Conservation (phyloP, 148 eudicot genomes). For the Fagopyrum esculentum region DNA sequence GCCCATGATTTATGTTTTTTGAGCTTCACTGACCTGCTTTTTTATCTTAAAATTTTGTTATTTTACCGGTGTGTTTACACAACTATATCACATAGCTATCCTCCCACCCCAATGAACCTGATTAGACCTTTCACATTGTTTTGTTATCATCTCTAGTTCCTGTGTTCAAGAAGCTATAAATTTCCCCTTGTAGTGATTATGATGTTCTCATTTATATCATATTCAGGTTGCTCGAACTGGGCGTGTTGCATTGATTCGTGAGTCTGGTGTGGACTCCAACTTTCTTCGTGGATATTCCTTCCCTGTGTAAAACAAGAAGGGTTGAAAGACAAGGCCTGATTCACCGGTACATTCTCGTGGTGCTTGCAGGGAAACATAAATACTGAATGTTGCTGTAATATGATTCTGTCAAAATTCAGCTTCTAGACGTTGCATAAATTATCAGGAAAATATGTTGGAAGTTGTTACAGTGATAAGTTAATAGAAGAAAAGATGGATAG, state of each 20-base stretch:
- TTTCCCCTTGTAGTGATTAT: not conserved
- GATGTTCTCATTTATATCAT: not conserved
- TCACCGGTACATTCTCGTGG: not conserved
- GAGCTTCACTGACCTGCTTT: not conserved
- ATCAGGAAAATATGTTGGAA: not conserved
- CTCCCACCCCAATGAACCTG: not conserved
- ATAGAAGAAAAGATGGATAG: not conserved
- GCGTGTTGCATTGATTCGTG: slow-evolving; percentile 67
- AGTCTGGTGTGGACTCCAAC: slow-evolving; percentile 82
- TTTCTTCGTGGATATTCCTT: slow-evolving; percentile 81
- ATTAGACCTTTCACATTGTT: not conserved
- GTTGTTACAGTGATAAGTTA: not conserved
- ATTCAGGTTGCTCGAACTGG: slow-evolving; percentile 65
- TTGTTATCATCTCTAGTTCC: not conserved
- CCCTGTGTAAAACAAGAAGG: slow-evolving; percentile 35
- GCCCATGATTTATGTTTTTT: not conserved
- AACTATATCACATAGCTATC: not conserved
- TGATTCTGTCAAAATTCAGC: not conserved
- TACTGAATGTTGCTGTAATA: not conserved
- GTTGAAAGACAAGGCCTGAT: not conserved
- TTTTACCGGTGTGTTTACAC: not conserved
- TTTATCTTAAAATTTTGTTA: not conserved
- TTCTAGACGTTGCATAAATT: not conserved
- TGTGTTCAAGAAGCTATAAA: not conserved
- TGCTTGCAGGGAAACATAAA: not conserved